Percentiles rank a stretch among this genome's conserved stretches.
phyloP scores from a whole-genome alignment of 805 yeast genomes.

The Metschnikowia cubensis region DNA sequence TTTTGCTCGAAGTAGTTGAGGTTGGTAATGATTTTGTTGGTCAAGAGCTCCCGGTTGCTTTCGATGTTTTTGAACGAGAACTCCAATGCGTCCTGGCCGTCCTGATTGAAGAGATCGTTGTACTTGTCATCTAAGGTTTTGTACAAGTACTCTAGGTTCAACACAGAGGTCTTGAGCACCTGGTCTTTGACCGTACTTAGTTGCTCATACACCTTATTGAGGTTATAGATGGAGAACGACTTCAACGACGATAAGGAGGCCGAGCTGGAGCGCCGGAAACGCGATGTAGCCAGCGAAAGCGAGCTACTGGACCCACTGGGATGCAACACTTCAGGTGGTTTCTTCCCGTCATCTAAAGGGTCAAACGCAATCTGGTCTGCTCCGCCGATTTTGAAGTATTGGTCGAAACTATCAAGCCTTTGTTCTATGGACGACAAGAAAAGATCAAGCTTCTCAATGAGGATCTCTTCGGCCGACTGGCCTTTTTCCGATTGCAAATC shows the following conservation, averaged over 20 bases:
- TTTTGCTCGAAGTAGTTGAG: slow-evolving; percentile 41
- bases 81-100: slow-evolving; percentile 7
- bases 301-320: not conserved
- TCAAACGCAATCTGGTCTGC: slow-evolving; percentile 4
- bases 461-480: slow-evolving; percentile 33
- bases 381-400: slow-evolving; percentile 31
- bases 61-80: not conserved
- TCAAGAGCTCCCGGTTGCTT: slow-evolving; percentile 25
- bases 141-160: slow-evolving; percentile 38
- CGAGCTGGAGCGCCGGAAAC: slow-evolving; percentile 23
- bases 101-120: slow-evolving; percentile 30
- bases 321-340: slow-evolving; percentile 1
- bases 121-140: slow-evolving; percentile 40
- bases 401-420: slow-evolving; percentile 37
- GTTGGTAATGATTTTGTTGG: slow-evolving; percentile 38
- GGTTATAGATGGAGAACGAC: slow-evolving; percentile 29
- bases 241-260: slow-evolving; percentile 28
- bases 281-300: slow-evolving; percentile 6
- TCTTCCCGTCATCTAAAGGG: slow-evolving; percentile 12
- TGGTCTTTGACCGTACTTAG: slow-evolving; percentile 32
- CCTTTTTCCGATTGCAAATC: not conserved
- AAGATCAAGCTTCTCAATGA: slow-evolving; percentile 38
- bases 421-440: slow-evolving; percentile 42
- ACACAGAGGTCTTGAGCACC: slow-evolving; percentile 34
- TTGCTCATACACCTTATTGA: slow-evolving; percentile 34